Conservation (phyloP, 177 flowering plant genomes). For the Tripterygium wilfordii region DNA sequence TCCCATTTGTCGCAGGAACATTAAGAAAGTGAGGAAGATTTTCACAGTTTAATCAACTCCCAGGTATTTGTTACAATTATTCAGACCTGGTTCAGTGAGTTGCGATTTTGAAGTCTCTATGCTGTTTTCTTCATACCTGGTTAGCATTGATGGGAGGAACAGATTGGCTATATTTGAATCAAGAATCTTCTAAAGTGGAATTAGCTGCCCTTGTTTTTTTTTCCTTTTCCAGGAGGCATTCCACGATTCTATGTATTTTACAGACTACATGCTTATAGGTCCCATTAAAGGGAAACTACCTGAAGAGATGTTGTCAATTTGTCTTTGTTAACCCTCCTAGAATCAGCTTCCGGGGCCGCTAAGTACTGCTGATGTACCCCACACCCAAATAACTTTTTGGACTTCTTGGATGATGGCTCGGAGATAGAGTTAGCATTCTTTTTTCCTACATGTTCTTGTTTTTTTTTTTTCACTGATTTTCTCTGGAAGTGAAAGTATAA, state of each 20-base stretch:
- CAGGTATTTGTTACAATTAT: background rate
- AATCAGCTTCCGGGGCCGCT: no score
- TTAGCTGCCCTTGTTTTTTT: conserved; percentile 4
- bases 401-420: no score
- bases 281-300: no score
- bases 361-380: no score
- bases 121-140: background rate
- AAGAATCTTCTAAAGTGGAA: background rate
- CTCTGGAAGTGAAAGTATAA: no score
- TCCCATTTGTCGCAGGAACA: conserved; percentile 64
- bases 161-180: no score
- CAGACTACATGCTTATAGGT: background rate
- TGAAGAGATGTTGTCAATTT: no score
- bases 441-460: no score
- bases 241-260: background rate
- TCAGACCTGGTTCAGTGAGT: background rate
- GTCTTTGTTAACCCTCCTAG: no score
- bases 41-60: conserved; percentile 43
- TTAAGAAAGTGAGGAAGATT: conserved; percentile 78
- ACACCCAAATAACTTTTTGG: no score
- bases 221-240: conserved; percentile 1
- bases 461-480: no score
- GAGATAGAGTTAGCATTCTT: no score
- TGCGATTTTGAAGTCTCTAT: background rate
- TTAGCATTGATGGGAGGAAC: background rate